phyloP scores from a whole-genome alignment of 148 eudicot species.

The Amaranthus palmeri region DNA sequence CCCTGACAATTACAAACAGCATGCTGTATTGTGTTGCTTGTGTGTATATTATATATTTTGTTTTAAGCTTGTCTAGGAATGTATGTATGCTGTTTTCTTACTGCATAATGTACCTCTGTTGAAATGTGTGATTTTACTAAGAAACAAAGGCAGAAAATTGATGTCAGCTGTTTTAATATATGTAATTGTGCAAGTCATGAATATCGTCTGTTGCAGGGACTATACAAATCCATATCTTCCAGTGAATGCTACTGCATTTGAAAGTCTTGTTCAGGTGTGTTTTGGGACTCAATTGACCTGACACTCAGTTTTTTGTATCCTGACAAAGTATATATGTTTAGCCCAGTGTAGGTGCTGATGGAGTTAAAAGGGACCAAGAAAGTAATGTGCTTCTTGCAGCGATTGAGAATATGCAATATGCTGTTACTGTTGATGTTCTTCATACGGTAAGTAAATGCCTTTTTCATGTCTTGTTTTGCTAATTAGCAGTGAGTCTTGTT shows the following conservation, averaged over 20 bases:
- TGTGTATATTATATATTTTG: no score
- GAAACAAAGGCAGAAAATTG: no score
- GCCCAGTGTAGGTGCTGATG: slow-evolving; percentile 67
- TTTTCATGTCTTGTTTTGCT: neutral
- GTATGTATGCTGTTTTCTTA: no score
- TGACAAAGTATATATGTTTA: slow-evolving; percentile 24
- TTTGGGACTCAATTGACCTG: neutral
- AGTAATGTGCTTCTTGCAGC: slow-evolving; percentile 80
- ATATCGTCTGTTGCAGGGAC: slow-evolving; percentile 48
- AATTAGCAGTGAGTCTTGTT: neutral
- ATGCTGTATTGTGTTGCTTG: no score
- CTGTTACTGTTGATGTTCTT: slow-evolving; percentile 67
- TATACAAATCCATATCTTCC: slow-evolving; percentile 88
- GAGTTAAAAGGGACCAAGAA: slow-evolving; percentile 56
- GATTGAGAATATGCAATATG: slow-evolving; percentile 80
- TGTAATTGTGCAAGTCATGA: neutral
- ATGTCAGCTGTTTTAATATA: neutral
- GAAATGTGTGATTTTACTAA: no score
- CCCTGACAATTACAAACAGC: no score
- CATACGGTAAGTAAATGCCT: slow-evolving; percentile 45
- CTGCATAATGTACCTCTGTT: no score
- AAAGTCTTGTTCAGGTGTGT: slow-evolving; percentile 56
- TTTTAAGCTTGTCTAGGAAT: no score
- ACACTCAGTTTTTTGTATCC: slow-evolving; percentile 3
- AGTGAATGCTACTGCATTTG: slow-evolving; percentile 73